phyloP scores from a whole-genome alignment of 2,329 filamentous ascomycete species.

The Sphaerostilbella broomeana region DNA sequence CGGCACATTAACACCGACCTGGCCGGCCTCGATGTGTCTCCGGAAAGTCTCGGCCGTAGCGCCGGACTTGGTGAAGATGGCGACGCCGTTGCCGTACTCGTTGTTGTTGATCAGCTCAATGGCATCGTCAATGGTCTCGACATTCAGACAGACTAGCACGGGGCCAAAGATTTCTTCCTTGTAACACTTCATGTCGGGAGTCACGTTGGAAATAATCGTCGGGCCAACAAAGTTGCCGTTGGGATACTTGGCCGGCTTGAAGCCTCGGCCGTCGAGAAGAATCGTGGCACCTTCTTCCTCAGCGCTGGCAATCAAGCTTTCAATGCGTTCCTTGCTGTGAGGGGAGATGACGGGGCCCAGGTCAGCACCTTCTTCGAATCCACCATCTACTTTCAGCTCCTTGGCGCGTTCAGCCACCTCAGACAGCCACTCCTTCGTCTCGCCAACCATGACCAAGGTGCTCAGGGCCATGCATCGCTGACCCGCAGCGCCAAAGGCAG shows the following conservation, averaged over 20 bases:
- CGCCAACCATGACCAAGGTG: constrained; percentile 75
- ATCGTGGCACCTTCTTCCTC: constrained; percentile 77
- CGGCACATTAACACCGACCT: constrained; percentile 80
- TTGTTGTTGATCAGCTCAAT: constrained; percentile 78
- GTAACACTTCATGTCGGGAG: constrained; percentile 76
- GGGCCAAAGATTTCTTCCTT: constrained; percentile 80
- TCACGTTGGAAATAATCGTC: constrained; percentile 77
- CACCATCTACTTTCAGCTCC: constrained; percentile 66
- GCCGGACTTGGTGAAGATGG: constrained; percentile 76
- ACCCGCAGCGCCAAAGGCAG: constrained; percentile 77
- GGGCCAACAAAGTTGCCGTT: constrained; percentile 81
- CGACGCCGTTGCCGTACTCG: constrained; percentile 80
- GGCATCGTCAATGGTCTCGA: constrained; percentile 70
- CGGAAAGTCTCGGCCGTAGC: constrained; percentile 73
- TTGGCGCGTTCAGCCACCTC: constrained; percentile 73
- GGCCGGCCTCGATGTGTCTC: constrained; percentile 73
- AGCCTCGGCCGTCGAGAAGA: constrained; percentile 72
- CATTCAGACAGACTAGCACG: constrained; percentile 74
- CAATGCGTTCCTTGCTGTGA: constrained; percentile 72
- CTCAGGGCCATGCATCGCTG: constrained; percentile 84
- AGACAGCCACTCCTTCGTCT: constrained; percentile 75
- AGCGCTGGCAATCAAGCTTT: constrained; percentile 66
- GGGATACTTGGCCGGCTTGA: constrained; percentile 69
- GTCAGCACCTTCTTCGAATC: constrained; percentile 74
- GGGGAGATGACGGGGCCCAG: constrained; percentile 77